phyloP scores from a whole-genome alignment of 139 green algal species.

The Dunaliella primolecta region DNA sequence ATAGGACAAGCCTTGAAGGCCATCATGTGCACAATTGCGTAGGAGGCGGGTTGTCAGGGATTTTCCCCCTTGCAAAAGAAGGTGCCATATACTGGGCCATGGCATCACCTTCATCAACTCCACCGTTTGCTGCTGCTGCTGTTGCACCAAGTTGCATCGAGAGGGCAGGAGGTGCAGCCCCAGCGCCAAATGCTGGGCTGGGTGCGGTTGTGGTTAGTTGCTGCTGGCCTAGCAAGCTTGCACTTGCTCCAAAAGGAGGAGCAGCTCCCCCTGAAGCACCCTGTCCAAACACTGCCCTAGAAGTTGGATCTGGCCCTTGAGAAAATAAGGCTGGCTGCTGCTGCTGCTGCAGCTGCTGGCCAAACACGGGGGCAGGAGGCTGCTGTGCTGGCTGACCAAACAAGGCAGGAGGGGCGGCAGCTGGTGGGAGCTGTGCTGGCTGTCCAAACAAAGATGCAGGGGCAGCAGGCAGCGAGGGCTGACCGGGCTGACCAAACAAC shows the following conservation, averaged over 20 bases:
- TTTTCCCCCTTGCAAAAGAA: background rate
- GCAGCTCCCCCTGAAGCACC: background rate
- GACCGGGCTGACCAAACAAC: background rate
- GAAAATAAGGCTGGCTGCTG: background rate
- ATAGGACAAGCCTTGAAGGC: no score
- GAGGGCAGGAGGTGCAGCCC: background rate
- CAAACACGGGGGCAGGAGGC: no score
- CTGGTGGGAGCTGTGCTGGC: background rate
- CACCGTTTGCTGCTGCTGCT: background rate
- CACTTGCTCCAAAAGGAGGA: background rate
- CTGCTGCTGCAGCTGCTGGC: background rate
- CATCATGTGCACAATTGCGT: background rate
- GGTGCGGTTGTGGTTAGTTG: background rate
- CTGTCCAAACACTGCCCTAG: background rate
- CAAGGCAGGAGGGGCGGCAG: background rate
- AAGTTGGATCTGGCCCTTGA: background rate
- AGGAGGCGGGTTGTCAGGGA: background rate
- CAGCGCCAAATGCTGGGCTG: background rate
- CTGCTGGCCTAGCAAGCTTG: background rate
- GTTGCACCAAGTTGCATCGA: background rate
- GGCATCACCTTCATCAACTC: background rate
- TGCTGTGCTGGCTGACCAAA: background rate
- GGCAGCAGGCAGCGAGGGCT: background rate
- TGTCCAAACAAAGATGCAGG: background rate
- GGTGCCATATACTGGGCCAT: background rate